Evolutionary conservation across 345 rosid species (phyloP), one percentile per base, ranked within the genome.

Genomic region (Gossypium longicalyx): DNA sequence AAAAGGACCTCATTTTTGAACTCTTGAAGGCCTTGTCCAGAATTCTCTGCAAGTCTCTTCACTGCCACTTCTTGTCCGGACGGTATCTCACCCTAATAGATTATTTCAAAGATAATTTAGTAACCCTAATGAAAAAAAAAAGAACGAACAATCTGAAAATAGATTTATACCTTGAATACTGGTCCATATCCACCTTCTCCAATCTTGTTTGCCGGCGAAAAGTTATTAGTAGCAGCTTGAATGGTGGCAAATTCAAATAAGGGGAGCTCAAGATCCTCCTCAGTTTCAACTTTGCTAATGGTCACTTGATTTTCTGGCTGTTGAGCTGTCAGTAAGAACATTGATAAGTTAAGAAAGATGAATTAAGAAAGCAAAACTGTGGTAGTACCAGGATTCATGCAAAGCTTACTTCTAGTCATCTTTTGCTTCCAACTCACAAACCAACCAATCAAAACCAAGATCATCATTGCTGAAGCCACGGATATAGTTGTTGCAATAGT

Each of bases 101-200:
- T 58, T 22, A 58, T 58, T 58, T 23, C 63, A 58, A 22, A 11
- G 27, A 58, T 58, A 3, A 57, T 57, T 57, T 22, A 58, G 63
- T 58, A 23, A 58, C 63, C 0, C 0, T 22, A 58, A 58, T 22
- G 29, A 2, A 9, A 56, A 53, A 54, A 19, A 11, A 6, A 19
- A 54, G 15, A 23, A 23, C 23, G 34, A 58, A 19, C 54, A 67
- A 22, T 45, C 38, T 45, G 70, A 15, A 45, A 45, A 67, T 45
- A 20, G 67, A 66, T 53, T 16, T n/a, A 69, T 70, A 83, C 87
- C 85, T 78, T 78, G n/a, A 83, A 86, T 7, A 86, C 89, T 2
- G 80, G 58, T 15, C 86, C 89, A 75, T 80, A 86, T n/a, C 85
- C 88, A 25, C 78, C 78, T 54, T 23, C 48, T 74, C 78, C 75